These are phyloP conservation scores for Plasmodium sp. DNA, from an alignment of 169 alveolate species.

Conservation along the genomic window DNA sequence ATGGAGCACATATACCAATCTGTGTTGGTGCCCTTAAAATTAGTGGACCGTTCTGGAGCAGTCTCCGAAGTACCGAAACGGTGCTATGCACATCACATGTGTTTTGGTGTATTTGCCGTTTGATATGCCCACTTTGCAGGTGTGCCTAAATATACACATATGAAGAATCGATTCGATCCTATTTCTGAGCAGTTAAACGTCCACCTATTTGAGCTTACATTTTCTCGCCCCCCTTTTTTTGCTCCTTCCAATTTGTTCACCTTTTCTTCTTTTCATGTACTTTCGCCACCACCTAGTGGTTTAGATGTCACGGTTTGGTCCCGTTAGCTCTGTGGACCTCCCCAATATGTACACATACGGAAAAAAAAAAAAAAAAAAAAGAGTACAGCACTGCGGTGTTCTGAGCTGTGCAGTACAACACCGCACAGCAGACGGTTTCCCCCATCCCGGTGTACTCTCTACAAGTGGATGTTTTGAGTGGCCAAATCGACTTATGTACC, in stretches of 20 bases:
- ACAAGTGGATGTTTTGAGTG: background rate
- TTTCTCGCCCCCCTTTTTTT: background rate
- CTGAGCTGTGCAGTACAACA: background rate
- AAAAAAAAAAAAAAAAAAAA: too few species aligned
- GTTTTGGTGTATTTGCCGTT: background rate
- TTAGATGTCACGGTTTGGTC: background rate
- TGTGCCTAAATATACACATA: background rate
- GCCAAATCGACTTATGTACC: background rate
- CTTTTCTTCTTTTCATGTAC: background rate
- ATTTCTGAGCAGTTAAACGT: background rate
- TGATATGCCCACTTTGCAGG: background rate
- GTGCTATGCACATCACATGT: background rate
- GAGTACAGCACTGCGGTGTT: background rate
- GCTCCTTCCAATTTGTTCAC: background rate
- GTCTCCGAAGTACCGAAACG: background rate
- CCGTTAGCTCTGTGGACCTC: background rate
- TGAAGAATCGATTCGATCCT: background rate
- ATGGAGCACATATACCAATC: background rate
- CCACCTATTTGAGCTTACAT: background rate
- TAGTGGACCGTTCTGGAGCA: background rate
- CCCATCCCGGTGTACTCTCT: background rate
- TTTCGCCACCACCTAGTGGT: background rate
- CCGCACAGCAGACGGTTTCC: background rate
- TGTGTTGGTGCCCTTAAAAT: background rate
- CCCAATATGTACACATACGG: background rate